Evolutionary conservation across 164 flowering plant species (phyloP).

Genomic region (Amborella trichopoda): DNA sequence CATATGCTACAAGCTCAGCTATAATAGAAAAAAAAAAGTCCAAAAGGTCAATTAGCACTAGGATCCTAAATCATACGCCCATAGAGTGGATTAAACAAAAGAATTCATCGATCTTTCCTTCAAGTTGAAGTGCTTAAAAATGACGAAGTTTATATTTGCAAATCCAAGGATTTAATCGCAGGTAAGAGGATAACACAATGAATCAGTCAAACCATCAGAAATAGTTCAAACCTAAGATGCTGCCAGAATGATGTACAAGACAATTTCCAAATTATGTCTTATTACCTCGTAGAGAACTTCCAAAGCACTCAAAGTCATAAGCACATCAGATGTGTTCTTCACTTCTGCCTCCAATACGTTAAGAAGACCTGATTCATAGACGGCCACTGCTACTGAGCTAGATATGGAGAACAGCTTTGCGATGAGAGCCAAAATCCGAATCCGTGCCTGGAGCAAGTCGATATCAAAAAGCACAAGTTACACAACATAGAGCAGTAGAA

Average conservation of each 20-base stretch:
- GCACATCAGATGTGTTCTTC: conserved; percentile 40
- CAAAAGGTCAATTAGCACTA: no score
- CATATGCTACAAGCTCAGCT: no score
- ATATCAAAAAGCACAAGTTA: neutral
- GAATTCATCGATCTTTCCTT: no score
- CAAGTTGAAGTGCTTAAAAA: neutral
- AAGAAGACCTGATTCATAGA: conserved; percentile 49
- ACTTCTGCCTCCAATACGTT: conserved; percentile 59
- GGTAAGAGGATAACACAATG: no score
- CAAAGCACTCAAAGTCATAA: conserved; percentile 55
- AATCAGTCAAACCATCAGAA: no score
- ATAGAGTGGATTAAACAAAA: no score
- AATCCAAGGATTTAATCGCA: neutral
- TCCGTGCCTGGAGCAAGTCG: conserved; percentile 50
- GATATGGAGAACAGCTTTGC: conserved; percentile 85
- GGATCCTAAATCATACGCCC: no score
- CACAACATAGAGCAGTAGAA: no score
- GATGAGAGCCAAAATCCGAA: conserved; percentile 67
- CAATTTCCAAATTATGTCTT: no score
- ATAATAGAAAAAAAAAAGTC: no score
- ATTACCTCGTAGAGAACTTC: conserved; percentile 82
- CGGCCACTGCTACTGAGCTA: conserved; percentile 45
- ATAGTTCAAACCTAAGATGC: no score
- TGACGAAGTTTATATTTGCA: neutral
- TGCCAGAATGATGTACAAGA: no score